These are phyloP conservation scores for Monilinia vaccinii-corymbosi DNA, from an alignment of 2,329 filamentous ascomycete genomes.

Conservation along the genomic window DNA sequence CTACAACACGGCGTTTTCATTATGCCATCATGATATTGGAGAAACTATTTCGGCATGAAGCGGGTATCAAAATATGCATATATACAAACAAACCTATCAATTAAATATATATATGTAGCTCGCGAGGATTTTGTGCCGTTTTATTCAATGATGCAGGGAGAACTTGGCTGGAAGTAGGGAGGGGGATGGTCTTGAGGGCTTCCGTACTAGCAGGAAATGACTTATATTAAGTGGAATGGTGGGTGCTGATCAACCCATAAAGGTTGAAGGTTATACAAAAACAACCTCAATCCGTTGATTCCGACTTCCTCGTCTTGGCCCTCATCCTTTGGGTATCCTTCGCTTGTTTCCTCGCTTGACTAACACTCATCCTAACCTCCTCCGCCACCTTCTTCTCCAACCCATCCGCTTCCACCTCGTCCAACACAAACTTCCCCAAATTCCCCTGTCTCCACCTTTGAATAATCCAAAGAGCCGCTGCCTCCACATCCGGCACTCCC, in stretches of 20 bases:
- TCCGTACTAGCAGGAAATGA: background rate
- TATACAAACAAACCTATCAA: no score
- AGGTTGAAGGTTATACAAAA: no score
- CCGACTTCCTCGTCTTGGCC: slow-evolving; percentile 14
- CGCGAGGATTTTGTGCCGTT: no score
- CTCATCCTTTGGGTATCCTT: slow-evolving; percentile 47
- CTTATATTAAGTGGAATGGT: background rate
- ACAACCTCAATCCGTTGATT: background rate
- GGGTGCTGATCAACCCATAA: background rate
- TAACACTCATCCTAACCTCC: slow-evolving; percentile 49
- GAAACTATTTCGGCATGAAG: no score
- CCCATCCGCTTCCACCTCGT: slow-evolving; percentile 57
- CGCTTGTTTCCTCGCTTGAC: slow-evolving; percentile 57
- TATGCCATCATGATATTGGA: no score
- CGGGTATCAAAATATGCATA: no score
- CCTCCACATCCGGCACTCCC: slow-evolving; percentile 60
- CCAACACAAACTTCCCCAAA: slow-evolving; percentile 69
- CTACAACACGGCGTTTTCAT: no score
- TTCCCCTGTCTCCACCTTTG: slow-evolving; percentile 72
- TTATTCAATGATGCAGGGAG: no score
- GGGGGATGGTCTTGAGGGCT: background rate
- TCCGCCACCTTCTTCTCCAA: slow-evolving; percentile 43
- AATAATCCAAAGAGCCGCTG: slow-evolving; percentile 70
- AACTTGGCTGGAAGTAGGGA: no score
- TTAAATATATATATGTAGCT: no score